phyloP scores from a whole-genome alignment of 2,329 filamentous ascomycete genomes.

The Aspergillus phoenicis region DNA sequence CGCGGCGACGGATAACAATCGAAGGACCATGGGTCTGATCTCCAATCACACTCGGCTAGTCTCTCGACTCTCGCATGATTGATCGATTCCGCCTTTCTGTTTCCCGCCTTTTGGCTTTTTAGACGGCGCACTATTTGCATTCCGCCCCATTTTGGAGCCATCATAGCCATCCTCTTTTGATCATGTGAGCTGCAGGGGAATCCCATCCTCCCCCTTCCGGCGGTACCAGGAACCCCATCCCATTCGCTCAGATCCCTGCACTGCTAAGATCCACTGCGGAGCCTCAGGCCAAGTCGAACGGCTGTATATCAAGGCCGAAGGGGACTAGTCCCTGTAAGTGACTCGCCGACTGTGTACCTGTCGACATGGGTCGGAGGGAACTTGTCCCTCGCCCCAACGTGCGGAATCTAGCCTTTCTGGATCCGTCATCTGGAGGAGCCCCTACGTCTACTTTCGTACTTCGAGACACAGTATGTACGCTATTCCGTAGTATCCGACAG shows the following conservation, averaged over 20 bases:
- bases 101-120: conserved; percentile 8
- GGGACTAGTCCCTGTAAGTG: background rate
- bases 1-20: conserved; percentile 39
- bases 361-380: background rate
- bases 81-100: background rate
- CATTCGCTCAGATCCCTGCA: conserved; percentile 2
- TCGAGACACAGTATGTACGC: too few relatives aligned
- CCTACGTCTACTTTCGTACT: background rate
- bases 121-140: conserved; percentile 6
- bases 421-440: background rate
- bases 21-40: conserved; percentile 14
- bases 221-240: conserved; percentile 15
- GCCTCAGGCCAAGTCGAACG: conserved; percentile 10
- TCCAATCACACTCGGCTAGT: conserved; percentile 7
- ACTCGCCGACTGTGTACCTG: background rate
- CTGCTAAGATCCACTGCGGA: conserved; percentile 11
- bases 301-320: conserved; percentile 6
- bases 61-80: conserved; percentile 7
- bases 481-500: conserved; percentile 1
- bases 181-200: conserved; percentile 26
- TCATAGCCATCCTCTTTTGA: conserved; percentile 8
- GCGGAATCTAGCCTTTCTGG: background rate
- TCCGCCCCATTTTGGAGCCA: conserved; percentile 5
- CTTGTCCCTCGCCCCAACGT: background rate
- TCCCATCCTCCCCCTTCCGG: conserved; percentile 13